Percentiles rank a stretch among this genome's conserved stretches.
Conservation (phyloP, 805 yeast genomes). For the Cyberlindnera americana region DNA sequence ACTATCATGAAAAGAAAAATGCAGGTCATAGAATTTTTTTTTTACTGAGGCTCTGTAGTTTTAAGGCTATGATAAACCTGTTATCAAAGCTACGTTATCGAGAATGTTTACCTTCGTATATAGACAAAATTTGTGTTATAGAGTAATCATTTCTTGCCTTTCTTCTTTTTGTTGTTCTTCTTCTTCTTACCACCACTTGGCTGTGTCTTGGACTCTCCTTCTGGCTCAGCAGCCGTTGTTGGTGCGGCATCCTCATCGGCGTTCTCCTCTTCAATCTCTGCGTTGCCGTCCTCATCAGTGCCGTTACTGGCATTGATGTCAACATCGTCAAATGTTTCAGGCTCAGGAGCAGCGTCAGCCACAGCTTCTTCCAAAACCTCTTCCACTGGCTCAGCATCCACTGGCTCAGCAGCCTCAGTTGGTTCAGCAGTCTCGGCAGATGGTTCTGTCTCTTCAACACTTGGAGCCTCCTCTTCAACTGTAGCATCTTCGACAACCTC, state of each 20-base stretch:
- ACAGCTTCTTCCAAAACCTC: background rate
- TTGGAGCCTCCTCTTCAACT: background rate
- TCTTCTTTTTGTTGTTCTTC: conserved; percentile 35
- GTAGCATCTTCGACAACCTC: background rate
- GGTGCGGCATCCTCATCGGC: background rate
- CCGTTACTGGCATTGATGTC: conserved; percentile 7
- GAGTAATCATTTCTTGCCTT: conserved; percentile 29
- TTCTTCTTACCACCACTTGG: conserved; percentile 26
- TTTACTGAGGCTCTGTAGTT: background rate
- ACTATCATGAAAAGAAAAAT: conserved; percentile 4
- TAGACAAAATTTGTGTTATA: background rate
- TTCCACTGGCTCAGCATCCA: background rate
- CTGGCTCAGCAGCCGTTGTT: conserved; percentile 3
- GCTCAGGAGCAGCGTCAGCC: conserved; percentile 2
- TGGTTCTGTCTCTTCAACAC: background rate
- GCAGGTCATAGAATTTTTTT: conserved; percentile 19
- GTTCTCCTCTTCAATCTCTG: conserved; percentile 6
- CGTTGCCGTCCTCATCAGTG: background rate
- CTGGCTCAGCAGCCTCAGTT: too few species aligned
- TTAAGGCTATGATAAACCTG: too few species aligned
- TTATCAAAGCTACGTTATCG: background rate
- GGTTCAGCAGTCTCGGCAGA: background rate
- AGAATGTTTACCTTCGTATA: background rate
- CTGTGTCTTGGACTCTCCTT: conserved; percentile 6
- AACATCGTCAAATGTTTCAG: conserved; percentile 15